Percentiles rank a stretch among this genome's conserved stretches.
Conservation (phyloP, 768 basidiomycete genomes). For the Asterophora parasitica region DNA sequence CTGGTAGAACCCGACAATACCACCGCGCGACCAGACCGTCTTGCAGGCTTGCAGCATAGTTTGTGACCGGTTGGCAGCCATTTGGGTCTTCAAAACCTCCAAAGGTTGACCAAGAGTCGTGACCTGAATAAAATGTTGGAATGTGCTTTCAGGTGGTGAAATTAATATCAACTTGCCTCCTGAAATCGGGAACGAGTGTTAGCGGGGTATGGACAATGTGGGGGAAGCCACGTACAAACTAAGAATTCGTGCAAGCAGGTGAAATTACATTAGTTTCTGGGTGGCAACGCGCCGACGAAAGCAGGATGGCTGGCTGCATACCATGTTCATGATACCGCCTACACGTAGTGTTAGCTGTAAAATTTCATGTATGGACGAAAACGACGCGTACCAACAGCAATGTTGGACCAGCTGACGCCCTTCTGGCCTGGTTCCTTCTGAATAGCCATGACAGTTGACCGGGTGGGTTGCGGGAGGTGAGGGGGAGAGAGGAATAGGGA, state of each 20-base stretch:
- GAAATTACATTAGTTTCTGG: background rate
- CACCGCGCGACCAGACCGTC: conserved; percentile 90
- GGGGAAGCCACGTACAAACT: conserved; percentile 47
- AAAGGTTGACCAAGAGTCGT: conserved; percentile 97
- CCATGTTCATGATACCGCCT: conserved; percentile 99
- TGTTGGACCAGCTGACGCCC: conserved; percentile 91
- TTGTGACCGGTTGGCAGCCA: conserved; percentile 95
- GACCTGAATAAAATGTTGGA: conserved; percentile 48
- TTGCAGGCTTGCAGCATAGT: conserved; percentile 82
- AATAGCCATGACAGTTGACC: conserved; percentile 58
- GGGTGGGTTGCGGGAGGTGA: conserved; percentile 12
- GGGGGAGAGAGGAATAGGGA: conserved; percentile 20
- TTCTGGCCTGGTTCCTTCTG: conserved; percentile 87
- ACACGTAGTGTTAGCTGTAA: conserved; percentile 16
- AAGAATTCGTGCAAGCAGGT: conserved; percentile 9
- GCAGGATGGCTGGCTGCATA: conserved; percentile 31
- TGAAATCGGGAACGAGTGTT: conserved; percentile 23
- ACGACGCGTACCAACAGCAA: conserved; percentile 75
- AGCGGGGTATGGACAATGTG: conserved; percentile 3
- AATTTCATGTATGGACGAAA: conserved; percentile 10
- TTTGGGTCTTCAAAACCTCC: conserved; percentile 98
- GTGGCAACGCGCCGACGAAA: conserved; percentile 4
- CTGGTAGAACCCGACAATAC: conserved; percentile 88
- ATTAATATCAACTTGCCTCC: conserved; percentile 61
- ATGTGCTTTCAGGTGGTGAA: background rate